A percentile compares a stretch with the other conserved stretches of the same genome.
These are phyloP conservation scores for Moricandia arvensis DNA, from an alignment of 345 rosid genomes.

Conservation along the genomic window DNA sequence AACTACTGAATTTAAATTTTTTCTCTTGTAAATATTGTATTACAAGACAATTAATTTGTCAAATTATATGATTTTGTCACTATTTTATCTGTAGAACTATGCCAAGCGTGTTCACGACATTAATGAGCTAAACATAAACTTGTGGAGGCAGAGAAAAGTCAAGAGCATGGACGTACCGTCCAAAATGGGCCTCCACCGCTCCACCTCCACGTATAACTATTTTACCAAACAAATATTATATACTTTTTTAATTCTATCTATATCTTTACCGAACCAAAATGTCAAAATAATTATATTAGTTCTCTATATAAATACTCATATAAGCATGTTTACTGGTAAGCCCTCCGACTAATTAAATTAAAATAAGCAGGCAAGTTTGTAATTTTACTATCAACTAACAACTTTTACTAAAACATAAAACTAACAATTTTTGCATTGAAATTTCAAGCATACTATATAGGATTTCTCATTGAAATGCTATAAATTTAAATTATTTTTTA, in stretches of 20 bases:
- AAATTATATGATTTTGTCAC: no score
- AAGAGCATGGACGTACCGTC: constrained; percentile 20
- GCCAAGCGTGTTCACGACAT: constrained; percentile 18
- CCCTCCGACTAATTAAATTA: not conserved
- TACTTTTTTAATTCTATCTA: no score
- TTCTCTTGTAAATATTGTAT: no score
- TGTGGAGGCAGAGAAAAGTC: constrained; percentile 32
- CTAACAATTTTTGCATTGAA: not conserved
- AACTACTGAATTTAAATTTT: no score
- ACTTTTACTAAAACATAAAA: not conserved
- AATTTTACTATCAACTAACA: not conserved
- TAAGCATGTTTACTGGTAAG: not conserved
- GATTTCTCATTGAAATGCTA: not conserved
- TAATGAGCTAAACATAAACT: constrained; percentile 25
- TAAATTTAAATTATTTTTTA: not conserved
- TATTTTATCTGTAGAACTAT: no score
- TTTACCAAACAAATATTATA: not conserved
- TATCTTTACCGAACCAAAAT: not conserved
- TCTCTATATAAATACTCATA: not conserved
- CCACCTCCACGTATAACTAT: not conserved
- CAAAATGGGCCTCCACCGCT: constrained; percentile 22
- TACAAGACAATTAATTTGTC: no score
- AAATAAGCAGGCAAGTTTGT: not conserved
- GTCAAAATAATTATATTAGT: not conserved
- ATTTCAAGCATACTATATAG: not conserved